These are phyloP conservation scores for Pisolithus thermaeus DNA, from an alignment of 1,284 basidiomycete species.

Conservation along the genomic window DNA sequence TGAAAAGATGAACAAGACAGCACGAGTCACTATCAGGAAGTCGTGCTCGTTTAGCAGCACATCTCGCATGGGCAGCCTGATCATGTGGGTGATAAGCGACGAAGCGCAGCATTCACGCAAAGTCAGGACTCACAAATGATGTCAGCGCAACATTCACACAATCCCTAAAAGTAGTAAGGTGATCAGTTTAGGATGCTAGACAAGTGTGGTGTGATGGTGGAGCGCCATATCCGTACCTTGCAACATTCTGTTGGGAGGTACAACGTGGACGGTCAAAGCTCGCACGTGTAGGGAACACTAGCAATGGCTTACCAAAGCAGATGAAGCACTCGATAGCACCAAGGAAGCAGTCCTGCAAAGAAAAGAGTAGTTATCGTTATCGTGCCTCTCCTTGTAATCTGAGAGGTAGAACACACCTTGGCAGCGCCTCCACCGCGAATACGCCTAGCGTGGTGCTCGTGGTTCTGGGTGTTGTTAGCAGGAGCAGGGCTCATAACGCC, in stretches of 20 bases:
- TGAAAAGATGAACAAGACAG: too few species aligned
- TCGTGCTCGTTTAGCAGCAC: slow-evolving; percentile 18
- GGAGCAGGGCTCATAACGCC: slow-evolving; percentile 37
- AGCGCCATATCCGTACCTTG: slow-evolving; percentile 21
- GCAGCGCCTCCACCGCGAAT: slow-evolving; percentile 46
- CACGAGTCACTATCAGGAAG: neutral
- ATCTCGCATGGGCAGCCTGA: slow-evolving; percentile 30
- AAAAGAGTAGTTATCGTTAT: neutral
- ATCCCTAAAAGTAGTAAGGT: slow-evolving; percentile 15
- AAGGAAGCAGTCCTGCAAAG: slow-evolving; percentile 45
- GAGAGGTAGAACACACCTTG: slow-evolving; percentile 27
- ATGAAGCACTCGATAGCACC: slow-evolving; percentile 44
- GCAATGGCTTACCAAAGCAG: slow-evolving; percentile 42
- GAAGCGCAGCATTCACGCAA: neutral
- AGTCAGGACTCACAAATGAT: slow-evolving; percentile 23
- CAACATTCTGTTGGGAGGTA: slow-evolving; percentile 22
- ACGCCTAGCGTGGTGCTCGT: slow-evolving; percentile 39
- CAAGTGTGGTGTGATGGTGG: neutral
- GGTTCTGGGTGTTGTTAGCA: slow-evolving; percentile 25
- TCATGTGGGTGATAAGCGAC: slow-evolving; percentile 3
- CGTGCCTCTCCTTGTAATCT: neutral
- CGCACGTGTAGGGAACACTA: neutral
- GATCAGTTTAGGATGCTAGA: neutral
- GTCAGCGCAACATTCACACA: slow-evolving; percentile 26
- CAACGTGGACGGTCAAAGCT: neutral